Conservation (phyloP, 192 early-diverging fungal genomes). For the Backusella morwellensis region DNA sequence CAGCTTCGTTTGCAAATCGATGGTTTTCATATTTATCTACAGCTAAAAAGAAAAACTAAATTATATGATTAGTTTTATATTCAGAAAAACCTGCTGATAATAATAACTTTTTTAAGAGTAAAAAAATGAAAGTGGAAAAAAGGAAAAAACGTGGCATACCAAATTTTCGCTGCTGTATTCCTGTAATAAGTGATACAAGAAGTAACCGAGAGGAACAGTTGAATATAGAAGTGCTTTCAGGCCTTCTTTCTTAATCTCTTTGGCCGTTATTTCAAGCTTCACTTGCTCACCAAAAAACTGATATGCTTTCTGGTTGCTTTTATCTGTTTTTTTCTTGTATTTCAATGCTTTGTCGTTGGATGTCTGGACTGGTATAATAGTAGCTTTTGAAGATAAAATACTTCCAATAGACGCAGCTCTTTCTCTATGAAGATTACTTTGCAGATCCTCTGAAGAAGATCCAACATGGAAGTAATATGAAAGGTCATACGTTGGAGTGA, state of each 20-base stretch:
- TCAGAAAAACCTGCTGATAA: neutral
- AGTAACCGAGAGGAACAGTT: slow-evolving; percentile 7
- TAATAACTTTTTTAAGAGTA: neutral
- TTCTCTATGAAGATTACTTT: neutral
- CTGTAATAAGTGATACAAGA: slow-evolving; percentile 11
- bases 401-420: neutral
- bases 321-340: neutral
- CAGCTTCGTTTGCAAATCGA: neutral
- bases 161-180: slow-evolving; percentile 17
- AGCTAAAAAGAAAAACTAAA: slow-evolving; percentile 13
- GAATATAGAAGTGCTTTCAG: neutral
- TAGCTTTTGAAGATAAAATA: neutral
- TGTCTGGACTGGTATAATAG: neutral
- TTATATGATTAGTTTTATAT: neutral
- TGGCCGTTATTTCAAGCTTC: slow-evolving; percentile 4
- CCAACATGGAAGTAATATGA: slow-evolving; percentile 10
- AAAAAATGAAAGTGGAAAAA: neutral
- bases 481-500: slow-evolving; percentile 1
- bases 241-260: slow-evolving; percentile 6
- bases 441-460: slow-evolving; percentile 1
- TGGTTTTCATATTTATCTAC: slow-evolving; percentile 12
- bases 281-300: slow-evolving; percentile 8
- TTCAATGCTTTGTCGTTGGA: neutral
- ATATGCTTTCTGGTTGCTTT: slow-evolving; percentile 4
- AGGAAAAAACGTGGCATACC: slow-evolving; percentile 6